Evolutionary conservation across 805 yeast genomes (phyloP).

Genomic region (Pichia scutulata): DNA sequence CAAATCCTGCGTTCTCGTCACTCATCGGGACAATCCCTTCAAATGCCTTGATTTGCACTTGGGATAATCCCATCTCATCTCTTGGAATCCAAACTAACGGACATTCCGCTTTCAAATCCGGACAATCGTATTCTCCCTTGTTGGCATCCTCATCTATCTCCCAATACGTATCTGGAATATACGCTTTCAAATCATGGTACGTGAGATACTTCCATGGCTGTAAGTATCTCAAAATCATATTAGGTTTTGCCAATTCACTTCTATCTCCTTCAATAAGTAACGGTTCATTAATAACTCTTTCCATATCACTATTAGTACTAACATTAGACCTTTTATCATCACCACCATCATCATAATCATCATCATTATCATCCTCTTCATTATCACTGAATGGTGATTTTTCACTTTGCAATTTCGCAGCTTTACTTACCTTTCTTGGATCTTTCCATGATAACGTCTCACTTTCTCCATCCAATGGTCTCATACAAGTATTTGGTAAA

Average conservation of each 20-base stretch:
- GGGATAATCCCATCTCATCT: constrained; percentile 80
- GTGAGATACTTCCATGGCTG: constrained; percentile 48
- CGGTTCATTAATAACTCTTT: constrained; percentile 34
- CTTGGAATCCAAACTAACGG: constrained; percentile 90
- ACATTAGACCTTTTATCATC: no score
- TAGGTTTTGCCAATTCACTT: constrained; percentile 10
- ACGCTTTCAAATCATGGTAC: constrained; percentile 39
- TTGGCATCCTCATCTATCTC: constrained; percentile 36
- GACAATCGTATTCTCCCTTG: constrained; percentile 61
- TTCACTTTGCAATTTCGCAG: constrained; percentile 6
- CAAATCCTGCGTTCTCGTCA: constrained; percentile 60
- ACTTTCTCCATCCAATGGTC: constrained; percentile 63
- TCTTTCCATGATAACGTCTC: constrained; percentile 50
- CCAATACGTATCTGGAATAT: constrained; percentile 54
- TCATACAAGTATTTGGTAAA: constrained; percentile 68
- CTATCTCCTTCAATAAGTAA: constrained; percentile 62
- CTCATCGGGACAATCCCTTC: constrained; percentile 49
- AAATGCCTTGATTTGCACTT: constrained; percentile 48
- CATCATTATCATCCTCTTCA: neutral
- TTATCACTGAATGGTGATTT: constrained; percentile 4
- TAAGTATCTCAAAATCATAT: constrained; percentile 37
- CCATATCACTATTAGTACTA: no score
- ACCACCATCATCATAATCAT: neutral
- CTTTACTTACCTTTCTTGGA: neutral
- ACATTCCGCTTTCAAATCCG: constrained; percentile 59